Conservation (phyloP, 768 basidiomycete genomes). For the Dacryopinax primogenitus region DNA sequence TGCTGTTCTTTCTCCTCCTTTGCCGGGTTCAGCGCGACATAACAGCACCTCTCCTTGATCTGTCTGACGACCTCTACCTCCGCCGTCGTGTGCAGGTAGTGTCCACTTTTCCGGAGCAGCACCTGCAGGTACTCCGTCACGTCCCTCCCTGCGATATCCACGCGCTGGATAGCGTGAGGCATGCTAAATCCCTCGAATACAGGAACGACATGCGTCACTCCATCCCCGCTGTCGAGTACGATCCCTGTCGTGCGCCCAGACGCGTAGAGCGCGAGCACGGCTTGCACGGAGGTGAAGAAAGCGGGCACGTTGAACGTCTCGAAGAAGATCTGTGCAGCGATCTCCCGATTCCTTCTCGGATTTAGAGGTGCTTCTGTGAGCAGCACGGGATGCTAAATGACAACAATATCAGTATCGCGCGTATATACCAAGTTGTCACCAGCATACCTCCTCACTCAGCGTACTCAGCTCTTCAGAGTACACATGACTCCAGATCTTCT, state of each 20-base stretch:
- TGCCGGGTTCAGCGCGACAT: slow-evolving; percentile 78
- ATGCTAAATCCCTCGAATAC: slow-evolving; percentile 99
- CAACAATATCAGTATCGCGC: not conserved
- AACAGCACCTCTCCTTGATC: slow-evolving; percentile 98
- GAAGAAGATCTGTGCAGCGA: slow-evolving; percentile 97
- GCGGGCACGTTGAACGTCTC: slow-evolving; percentile 99
- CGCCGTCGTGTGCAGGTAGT: slow-evolving; percentile 91
- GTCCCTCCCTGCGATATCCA: slow-evolving; percentile 91
- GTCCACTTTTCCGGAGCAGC: slow-evolving; percentile 83
- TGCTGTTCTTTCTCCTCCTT: slow-evolving; percentile 51
- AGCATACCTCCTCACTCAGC: slow-evolving; percentile 81
- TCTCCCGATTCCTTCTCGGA: slow-evolving; percentile 88
- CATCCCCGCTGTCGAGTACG: slow-evolving; percentile 95
- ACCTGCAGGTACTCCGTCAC: slow-evolving; percentile 87
- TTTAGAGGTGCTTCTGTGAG: slow-evolving; percentile 96
- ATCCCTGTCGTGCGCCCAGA: slow-evolving; percentile 98
- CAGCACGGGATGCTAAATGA: slow-evolving; percentile 81
- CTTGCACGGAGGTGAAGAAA: slow-evolving; percentile 90
- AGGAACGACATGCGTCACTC: slow-evolving; percentile 96
- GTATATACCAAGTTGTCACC: too few relatives aligned
- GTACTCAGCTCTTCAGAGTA: slow-evolving; percentile 93
- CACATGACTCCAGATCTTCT: slow-evolving; percentile 97
- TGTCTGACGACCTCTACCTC: slow-evolving; percentile 93
- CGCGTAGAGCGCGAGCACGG: slow-evolving; percentile 87
- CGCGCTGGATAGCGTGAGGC: slow-evolving; percentile 92